Conservation (phyloP, 305 asterid species). For the Fraxinus baroniana region DNA sequence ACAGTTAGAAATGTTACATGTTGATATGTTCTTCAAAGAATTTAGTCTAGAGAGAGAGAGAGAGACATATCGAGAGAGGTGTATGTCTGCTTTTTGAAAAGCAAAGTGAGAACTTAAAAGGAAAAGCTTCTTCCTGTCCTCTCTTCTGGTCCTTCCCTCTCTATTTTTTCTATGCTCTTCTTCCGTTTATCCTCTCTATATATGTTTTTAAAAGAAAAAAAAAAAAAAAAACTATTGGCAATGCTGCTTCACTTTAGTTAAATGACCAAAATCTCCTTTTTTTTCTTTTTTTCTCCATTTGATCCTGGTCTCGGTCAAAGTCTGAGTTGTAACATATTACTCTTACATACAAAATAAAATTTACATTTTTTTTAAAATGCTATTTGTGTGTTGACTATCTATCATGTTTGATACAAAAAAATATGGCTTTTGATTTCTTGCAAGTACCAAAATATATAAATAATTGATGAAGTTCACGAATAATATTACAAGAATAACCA, state of each 20-base stretch:
- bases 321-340: not conserved
- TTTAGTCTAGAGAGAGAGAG: constrained; percentile 26
- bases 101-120: constrained; percentile 48
- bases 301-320: not conserved
- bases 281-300: not conserved
- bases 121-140: constrained; percentile 56
- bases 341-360: too few relatives aligned
- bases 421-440: not conserved
- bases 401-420: not conserved
- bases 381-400: not conserved
- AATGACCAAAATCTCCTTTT: not conserved
- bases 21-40: constrained; percentile 28
- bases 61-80: constrained; percentile 16
- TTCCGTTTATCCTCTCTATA: not conserved
- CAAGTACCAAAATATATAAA: not conserved
- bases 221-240: not conserved
- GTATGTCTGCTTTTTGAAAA: constrained; percentile 57
- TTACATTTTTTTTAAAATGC: not conserved
- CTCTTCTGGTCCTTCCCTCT: constrained; percentile 5
- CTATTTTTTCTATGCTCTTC: not conserved
- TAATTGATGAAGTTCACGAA: not conserved
- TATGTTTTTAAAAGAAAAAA: not conserved
- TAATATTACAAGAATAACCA: not conserved
- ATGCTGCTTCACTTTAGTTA: not conserved
- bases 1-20: constrained; percentile 24